Conservation (phyloP, 2,329 filamentous ascomycete genomes). For the Aureobasidium lini region DNA sequence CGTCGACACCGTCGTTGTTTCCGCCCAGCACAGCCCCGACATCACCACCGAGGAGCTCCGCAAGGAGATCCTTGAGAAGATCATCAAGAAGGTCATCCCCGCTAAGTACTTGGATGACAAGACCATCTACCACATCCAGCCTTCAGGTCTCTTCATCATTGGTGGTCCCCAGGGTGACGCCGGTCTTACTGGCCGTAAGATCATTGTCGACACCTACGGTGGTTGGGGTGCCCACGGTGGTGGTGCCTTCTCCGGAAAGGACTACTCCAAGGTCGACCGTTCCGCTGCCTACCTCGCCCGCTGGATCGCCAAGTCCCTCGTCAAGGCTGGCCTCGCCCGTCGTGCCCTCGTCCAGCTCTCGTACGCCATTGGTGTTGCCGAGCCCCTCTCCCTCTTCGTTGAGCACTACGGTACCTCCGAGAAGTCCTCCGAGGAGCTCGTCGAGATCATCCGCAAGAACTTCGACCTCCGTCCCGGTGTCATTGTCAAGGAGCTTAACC, state of each 20-base stretch:
- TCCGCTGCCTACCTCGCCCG: conserved; percentile 95
- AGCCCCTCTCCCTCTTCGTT: conserved; percentile 96
- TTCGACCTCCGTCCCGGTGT: conserved; percentile 97
- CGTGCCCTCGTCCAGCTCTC: conserved; percentile 95
- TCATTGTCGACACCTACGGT: conserved; percentile 99
- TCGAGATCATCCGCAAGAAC: conserved; percentile 89
- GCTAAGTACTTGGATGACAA: conserved; percentile 84
- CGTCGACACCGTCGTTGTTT: conserved; percentile 95
- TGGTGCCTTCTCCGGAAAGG: conserved; percentile 99
- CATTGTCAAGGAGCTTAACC: conserved; percentile 94
- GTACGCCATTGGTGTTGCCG: conserved; percentile 97
- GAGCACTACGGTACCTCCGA: conserved; percentile 93
- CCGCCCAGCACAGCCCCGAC: conserved; percentile 82
- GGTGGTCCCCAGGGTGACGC: conserved; percentile 98
- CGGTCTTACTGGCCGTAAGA: conserved; percentile 97
- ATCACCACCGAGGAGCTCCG: conserved; percentile 88
- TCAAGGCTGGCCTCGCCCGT: conserved; percentile 79
- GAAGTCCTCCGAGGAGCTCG: conserved; percentile 85
- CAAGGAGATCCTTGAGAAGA: conserved; percentile 94
- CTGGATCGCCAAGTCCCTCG: conserved; percentile 98
- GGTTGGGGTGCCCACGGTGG: conserved; percentile 99
- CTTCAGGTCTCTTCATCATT: conserved; percentile 97
- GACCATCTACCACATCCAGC: conserved; percentile 98
- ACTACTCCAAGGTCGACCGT: conserved; percentile 99
- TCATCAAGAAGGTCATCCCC: conserved; percentile 91